Evolutionary conservation across 148 eudicot genomes (phyloP).

Genomic region (Limonium bicolor): DNA sequence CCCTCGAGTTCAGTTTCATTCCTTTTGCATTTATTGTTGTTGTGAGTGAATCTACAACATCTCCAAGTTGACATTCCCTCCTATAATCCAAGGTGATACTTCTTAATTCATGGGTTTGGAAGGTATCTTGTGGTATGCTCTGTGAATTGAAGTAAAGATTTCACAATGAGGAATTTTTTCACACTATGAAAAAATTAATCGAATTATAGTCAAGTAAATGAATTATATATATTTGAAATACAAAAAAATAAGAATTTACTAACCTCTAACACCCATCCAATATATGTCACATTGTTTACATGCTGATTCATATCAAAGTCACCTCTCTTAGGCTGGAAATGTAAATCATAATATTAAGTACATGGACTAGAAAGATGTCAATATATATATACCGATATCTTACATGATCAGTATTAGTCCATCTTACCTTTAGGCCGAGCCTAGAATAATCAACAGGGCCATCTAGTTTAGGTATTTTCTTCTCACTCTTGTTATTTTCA

Average conservation of each 20-base stretch:
- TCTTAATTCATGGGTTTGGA: slow-evolving; percentile 64
- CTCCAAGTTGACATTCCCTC: slow-evolving; percentile 80
- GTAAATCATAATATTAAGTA: background rate
- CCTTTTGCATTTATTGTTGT: slow-evolving; percentile 24
- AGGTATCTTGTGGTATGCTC: slow-evolving; percentile 82
- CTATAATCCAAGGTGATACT: slow-evolving; percentile 78
- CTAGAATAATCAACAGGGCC: slow-evolving; percentile 60
- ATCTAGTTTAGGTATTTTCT: slow-evolving; percentile 75
- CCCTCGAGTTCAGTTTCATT: slow-evolving; percentile 9
- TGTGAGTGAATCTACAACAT: slow-evolving; percentile 73
- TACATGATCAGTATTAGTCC: background rate
- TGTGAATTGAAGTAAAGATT: slow-evolving; percentile 11
- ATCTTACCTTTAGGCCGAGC: slow-evolving; percentile 61
- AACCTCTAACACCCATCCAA: slow-evolving; percentile 94
- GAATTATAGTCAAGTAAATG: background rate
- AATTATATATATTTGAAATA: background rate
- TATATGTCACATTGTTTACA: slow-evolving; percentile 90
- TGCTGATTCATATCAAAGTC: slow-evolving; percentile 97
- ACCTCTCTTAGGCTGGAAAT: slow-evolving; percentile 79
- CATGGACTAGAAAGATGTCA: background rate
- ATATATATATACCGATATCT: background rate
- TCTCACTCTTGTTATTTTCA: slow-evolving; percentile 68
- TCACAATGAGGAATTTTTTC: background rate
- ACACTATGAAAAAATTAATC: background rate
- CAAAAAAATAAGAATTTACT: slow-evolving; percentile 7